Evolutionary conservation across 805 yeast species (phyloP), one percentile per base, ranked within the genome.

Genomic region (Henningerozyma blattae): DNA sequence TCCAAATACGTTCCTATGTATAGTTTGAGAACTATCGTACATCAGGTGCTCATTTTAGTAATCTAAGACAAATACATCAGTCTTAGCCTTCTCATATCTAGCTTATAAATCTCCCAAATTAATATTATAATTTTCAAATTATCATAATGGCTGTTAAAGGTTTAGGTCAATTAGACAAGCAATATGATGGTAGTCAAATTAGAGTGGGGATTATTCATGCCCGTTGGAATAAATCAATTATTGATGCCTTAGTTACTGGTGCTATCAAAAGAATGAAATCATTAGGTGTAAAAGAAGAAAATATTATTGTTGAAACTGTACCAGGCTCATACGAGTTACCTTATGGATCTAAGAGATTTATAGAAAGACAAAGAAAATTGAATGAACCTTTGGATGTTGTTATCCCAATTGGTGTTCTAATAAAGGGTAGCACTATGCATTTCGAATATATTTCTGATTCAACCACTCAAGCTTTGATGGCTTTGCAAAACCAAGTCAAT

Each of bases 291-390:
- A 58, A 64, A 46, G 76, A 75, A 44, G 78, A 73, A 43, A 83
- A 86, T 59, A 86, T 91, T 42, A 54, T 73, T 36, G 62, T 87
- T 34, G 91, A 85, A 58, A 65, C 87, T 7, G 94, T 91, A 15
- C 98, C 98, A 8, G 98, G 98, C 22, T 77, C 94, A 9, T 91
- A 77, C 53, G 98, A 91, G 64, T 68, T 91, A 43, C 98, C 98
- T 13, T 82, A 65, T 54, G 96, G 85, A 24, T 66, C 85, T 19
- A 66, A 70, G 56, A 62, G 63, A 40, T 59, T 75, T 41, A 59
- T 64, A 28, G 67, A 67, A 15, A 67, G 64, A 40, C 63, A 68
- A 37, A 53, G 58, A 17, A 48, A 48, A 25, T 44, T 57, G 35
- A 68, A 66, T 32, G 51, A 61, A 34, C 69, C 72, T 18, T 62